Base-by-base conservation (phyloP, 2,329 filamentous ascomycete species). In the Teratosphaeria nubilosa region DNA sequence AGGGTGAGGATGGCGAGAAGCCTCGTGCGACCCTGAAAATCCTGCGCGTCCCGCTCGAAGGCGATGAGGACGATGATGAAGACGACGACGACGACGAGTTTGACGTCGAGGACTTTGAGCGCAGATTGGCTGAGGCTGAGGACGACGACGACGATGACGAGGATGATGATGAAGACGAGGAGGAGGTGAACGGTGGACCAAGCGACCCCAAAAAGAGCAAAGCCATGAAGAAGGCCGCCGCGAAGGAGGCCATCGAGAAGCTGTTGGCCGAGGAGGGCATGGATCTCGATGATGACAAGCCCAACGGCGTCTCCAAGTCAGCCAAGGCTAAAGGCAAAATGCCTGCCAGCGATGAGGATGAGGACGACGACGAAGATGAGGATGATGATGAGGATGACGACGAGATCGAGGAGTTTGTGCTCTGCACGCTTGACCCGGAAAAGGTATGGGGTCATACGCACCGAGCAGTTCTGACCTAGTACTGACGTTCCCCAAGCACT, bases 341-440 rank as follows among this genome's bases (percentile, higher is more conserved):
- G 62, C 79, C 78, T 53, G 77, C 73, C 51, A 73, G 75, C 50
- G 79, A 79, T 16, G 80, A 80, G 30, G 74, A 76, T 34, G 73
- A 78, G 7, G 80, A 80, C 32, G 74, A 77, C 41, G 73, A 74
- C 16, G 75, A 78, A 6, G 80, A 83, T 1, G 79, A 83, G 13
- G 68, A 71, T 24, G 82, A 87, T 56, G 81, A 83, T 59, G 82
- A 82, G 6, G 82, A 84, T 27, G 75, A 82, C 56, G 32, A 31
- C 24, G 84, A 90, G 69, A 78, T 92, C 56, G 90, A 96, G 74
- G 89, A 96, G 79, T 90, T 89, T 68, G 91, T 97, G 66, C 78
- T 99, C 68, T 99, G 94, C 84, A 99, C 94, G 62, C 84, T 99
- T 57, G 91, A 97, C 77, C 89, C 91, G 32, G 85, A 90, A 75